Evolutionary conservation across 805 yeast species (phyloP).

Genomic region (Kluyveromyces lactis): DNA sequence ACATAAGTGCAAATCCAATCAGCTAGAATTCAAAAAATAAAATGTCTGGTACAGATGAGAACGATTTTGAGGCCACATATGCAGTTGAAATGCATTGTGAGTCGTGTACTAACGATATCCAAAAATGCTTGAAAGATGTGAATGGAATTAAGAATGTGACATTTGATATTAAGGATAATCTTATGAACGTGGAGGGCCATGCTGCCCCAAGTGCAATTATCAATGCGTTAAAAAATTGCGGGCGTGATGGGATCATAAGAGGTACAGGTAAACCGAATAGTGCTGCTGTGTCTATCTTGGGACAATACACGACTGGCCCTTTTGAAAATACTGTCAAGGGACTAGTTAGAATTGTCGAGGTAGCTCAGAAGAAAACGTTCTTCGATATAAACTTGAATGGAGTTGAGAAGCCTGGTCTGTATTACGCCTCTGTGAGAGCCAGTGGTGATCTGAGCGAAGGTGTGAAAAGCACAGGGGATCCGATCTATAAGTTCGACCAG

Average conservation of each 20-base stretch:
- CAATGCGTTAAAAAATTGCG: conserved; percentile 57
- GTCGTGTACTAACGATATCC: conserved; percentile 56
- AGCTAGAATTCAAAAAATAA: background rate
- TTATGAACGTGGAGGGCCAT: conserved; percentile 60
- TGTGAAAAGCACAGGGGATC: conserved; percentile 54
- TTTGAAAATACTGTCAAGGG: conserved; percentile 64
- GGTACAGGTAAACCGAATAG: conserved; percentile 84
- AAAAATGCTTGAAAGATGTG: conserved; percentile 42
- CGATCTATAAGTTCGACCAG: conserved; percentile 32
- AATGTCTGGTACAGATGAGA: conserved; percentile 31
- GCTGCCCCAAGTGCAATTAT: conserved; percentile 73
- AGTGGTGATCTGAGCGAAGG: conserved; percentile 75
- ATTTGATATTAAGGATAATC: conserved; percentile 49
- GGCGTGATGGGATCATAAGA: conserved; percentile 84
- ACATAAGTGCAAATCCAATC: too few species aligned
- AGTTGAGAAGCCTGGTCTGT: conserved; percentile 46
- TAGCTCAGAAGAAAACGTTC: conserved; percentile 42
- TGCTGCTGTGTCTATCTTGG: conserved; percentile 88
- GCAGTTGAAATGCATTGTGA: conserved; percentile 82
- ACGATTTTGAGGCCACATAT: conserved; percentile 56
- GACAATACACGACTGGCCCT: conserved; percentile 49
- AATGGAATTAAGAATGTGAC: conserved; percentile 44
- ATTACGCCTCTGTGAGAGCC: conserved; percentile 59
- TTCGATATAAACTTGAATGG: conserved; percentile 79
- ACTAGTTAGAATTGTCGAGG: conserved; percentile 73